Evolutionary conservation across 345 rosid species (phyloP).

Genomic region (Punica granatum): DNA sequence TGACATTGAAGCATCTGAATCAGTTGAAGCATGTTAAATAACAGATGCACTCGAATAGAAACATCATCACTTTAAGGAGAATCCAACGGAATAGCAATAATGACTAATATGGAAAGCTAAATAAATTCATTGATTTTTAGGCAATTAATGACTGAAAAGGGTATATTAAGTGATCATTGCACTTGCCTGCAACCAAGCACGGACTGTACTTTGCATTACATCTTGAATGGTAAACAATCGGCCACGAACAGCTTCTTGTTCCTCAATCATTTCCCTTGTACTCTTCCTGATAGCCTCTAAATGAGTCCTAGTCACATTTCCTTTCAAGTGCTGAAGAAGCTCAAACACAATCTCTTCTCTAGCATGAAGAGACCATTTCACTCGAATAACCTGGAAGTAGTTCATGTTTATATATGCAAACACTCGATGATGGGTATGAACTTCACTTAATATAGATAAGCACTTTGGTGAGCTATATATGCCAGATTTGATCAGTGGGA

Average conservation of each 20-base stretch:
- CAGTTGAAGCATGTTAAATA: background rate
- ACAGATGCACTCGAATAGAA: background rate
- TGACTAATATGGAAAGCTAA: background rate
- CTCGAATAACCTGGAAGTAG: slow-evolving; percentile 67
- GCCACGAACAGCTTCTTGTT: slow-evolving; percentile 98
- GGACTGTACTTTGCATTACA: slow-evolving; percentile 96
- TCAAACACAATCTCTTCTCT: slow-evolving; percentile 92
- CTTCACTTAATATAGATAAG: background rate
- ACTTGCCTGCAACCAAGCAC: slow-evolving; percentile 94
- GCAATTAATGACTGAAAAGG: background rate
- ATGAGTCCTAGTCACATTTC: slow-evolving; percentile 37
- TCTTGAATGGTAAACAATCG: slow-evolving; percentile 97
- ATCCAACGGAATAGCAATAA: background rate
- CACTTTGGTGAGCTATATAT: background rate
- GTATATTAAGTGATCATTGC: background rate
- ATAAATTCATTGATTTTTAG: background rate
- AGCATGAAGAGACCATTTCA: slow-evolving; percentile 99
- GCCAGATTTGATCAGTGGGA: background rate
- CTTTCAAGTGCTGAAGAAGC: slow-evolving; percentile 82
- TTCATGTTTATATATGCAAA: background rate
- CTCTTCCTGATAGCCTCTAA: slow-evolving; percentile 61
- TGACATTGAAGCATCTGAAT: too few relatives aligned
- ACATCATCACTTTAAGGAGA: background rate
- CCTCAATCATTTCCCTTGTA: slow-evolving; percentile 86
- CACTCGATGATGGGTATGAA: background rate